Evolutionary conservation across 257 asterid species (phyloP), one percentile per base, ranked within the genome.

Genomic region (Solanum habrochaites): DNA sequence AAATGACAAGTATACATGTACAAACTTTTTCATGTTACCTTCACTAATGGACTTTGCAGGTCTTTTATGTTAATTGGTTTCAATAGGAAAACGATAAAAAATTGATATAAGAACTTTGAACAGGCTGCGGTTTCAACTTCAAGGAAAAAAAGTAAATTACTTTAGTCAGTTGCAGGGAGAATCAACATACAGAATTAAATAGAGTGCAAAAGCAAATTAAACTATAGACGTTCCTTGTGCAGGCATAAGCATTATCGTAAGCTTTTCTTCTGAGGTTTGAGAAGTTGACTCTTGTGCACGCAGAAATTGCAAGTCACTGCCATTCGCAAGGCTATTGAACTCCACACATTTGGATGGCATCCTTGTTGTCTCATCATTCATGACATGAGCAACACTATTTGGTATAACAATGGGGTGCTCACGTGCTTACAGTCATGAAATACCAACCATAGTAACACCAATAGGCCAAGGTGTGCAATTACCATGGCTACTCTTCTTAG

Each of bases 391-490:
- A 77, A 95, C 98, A 89, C 98, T 77, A 91, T 93, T 97, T 27
- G 98, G n/a, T n/a, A n/a, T n/a, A n/a, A n/a, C n/a, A n/a, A n/a
- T 91, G 56, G 94, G 92, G 74, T 95, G 95, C 90, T 96, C 98
- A 16, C 97, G 98, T 0, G 99, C 99, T 42, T 99, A 97, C 89
- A 98, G 97, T 97, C 99, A 37, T 16, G 99, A n/a, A 69, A 97
- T 94, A 89, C 99, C 99, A 93, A 97, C n/a, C 98, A 94, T 95
- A 92, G 98, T 94, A 85, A 97, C 98, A 82, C 98, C 99, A 39
- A 95, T 95, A 69, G 98, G 99, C 99, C 98, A 94, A 0, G 99
- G 98, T 27, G 99, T 98, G n/a, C n/a, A n/a, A 86, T 97, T 97
- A 20, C 98, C 99, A 95, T 95, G 10, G 99, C 98, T 87, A 97